These are phyloP conservation scores for Fusarium haematococcum DNA, from an alignment of 2,329 filamentous ascomycete genomes.

Conservation along the genomic window DNA sequence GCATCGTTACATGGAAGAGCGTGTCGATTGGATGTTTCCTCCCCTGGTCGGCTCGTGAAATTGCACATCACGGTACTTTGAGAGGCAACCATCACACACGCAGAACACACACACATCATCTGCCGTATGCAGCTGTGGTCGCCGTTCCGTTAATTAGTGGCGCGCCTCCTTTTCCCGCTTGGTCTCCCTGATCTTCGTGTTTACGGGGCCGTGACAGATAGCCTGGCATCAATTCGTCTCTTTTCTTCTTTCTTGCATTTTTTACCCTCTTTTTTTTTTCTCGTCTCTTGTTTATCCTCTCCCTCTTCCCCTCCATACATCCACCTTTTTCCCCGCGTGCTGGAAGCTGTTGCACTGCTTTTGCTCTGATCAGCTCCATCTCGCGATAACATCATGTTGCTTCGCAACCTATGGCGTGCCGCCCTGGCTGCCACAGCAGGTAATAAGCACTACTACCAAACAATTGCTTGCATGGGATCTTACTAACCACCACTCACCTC, in stretches of 20 bases:
- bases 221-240: neutral
- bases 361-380: constrained; percentile 7
- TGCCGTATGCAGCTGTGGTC: constrained; percentile 16
- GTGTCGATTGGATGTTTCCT: neutral
- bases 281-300: neutral
- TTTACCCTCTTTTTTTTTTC: neutral
- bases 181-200: constrained; percentile 26
- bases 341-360: neutral
- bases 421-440: constrained; percentile 45
- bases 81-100: neutral
- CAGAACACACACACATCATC: constrained; percentile 14
- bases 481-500: neutral
- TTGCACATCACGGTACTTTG: constrained; percentile 15
- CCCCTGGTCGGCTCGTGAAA: constrained; percentile 7
- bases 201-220: constrained; percentile 3
- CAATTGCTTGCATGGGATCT: neutral
- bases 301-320: neutral
- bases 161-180: constrained; percentile 39
- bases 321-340: constrained; percentile 15
- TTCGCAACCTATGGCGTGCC: constrained; percentile 45
- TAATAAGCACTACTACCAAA: constrained; percentile 23
- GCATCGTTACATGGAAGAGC: constrained; percentile 9
- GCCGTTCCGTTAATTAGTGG: constrained; percentile 25
- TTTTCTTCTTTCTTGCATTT: neutral
- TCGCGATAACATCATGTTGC: constrained; percentile 43